phyloP scores from a whole-genome alignment of 2,329 filamentous ascomycete species.

The Exophiala sp. region DNA sequence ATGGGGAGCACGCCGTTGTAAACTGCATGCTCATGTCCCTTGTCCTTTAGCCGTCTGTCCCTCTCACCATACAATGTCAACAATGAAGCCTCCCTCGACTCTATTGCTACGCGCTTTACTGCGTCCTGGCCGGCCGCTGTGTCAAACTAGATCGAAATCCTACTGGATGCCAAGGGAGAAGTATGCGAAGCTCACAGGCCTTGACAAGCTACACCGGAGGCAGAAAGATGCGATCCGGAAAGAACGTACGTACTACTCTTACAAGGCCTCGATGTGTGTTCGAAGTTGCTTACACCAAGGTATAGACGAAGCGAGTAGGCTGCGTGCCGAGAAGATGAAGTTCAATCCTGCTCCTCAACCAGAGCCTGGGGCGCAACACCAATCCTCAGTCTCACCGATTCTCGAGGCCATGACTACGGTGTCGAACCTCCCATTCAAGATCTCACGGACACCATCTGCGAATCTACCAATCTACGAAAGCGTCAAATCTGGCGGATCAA shows the following conservation, averaged over 20 bases:
- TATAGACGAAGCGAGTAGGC: constrained; percentile 5
- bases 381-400: constrained; percentile 30
- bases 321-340: constrained; percentile 13
- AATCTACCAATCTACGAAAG: constrained; percentile 75
- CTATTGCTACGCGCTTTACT: constrained; percentile 21
- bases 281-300: background rate
- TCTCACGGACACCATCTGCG: constrained; percentile 67
- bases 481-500: constrained; percentile 70
- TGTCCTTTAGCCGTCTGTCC: too few relatives aligned
- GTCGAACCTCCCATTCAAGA: constrained; percentile 59
- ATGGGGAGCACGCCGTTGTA: too few relatives aligned
- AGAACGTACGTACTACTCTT: constrained; percentile 22
- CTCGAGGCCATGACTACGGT: constrained; percentile 18
- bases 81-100: constrained; percentile 22
- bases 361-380: background rate
- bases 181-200: constrained; percentile 27
- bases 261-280: background rate
- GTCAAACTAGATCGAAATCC: constrained; percentile 23
- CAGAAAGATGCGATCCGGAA: constrained; percentile 25
- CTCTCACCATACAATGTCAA: background rate
- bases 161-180: constrained; percentile 28
- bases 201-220: constrained; percentile 29
- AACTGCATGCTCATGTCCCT: too few relatives aligned
- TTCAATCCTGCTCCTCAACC: background rate
- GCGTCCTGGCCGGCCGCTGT: constrained; percentile 17